Evolutionary conservation across 2,329 filamentous ascomycete genomes (phyloP).

Genomic region (Phoma sp.): DNA sequence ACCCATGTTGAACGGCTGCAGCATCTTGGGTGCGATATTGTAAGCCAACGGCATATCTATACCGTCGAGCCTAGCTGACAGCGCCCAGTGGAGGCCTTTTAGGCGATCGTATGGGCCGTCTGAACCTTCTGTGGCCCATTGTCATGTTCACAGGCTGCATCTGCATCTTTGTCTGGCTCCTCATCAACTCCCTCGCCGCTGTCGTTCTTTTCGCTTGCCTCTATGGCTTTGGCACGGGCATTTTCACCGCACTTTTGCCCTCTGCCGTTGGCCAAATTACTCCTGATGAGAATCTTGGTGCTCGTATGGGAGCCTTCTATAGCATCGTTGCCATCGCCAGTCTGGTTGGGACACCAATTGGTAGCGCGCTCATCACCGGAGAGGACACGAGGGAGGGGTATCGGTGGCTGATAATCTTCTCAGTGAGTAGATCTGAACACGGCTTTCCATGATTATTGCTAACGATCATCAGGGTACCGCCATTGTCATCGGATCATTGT

Average conservation of each 20-base stretch:
- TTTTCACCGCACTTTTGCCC: conserved; percentile 69
- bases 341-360: conserved; percentile 72
- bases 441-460: too few relatives aligned
- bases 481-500: conserved; percentile 23
- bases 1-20: conserved; percentile 56
- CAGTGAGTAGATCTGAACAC: conserved; percentile 20
- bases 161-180: conserved; percentile 65
- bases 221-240: conserved; percentile 74
- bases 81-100: conserved; percentile 57
- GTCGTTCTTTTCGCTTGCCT: conserved; percentile 71
- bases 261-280: conserved; percentile 74
- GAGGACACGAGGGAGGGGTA: conserved; percentile 30
- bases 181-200: conserved; percentile 56
- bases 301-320: conserved; percentile 71
- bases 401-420: conserved; percentile 34
- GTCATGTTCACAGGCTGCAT: conserved; percentile 53
- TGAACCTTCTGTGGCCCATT: conserved; percentile 62
- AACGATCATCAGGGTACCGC: conserved; percentile 19
- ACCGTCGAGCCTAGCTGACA: background rate
- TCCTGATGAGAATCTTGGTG: conserved; percentile 73
- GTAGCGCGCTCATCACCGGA: conserved; percentile 54
- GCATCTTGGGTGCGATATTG: conserved; percentile 62
- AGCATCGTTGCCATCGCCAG: conserved; percentile 69
- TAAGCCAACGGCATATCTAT: conserved; percentile 45
- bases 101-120: conserved; percentile 62